Conservation (phyloP, 176 grass and related monocot species). For the Oryza glaberrima region DNA sequence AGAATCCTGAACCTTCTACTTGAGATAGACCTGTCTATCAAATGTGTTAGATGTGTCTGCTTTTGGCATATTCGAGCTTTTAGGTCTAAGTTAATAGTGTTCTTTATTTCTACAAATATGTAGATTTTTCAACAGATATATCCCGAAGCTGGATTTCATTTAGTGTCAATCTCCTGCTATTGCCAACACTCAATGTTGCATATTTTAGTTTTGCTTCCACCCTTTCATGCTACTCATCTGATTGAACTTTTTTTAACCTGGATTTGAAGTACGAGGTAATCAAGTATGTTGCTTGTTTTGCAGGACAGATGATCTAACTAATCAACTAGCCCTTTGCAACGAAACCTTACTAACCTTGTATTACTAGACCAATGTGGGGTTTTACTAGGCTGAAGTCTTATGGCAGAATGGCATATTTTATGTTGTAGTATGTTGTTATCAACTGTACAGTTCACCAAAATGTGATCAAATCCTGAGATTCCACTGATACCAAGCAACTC, state of each 20-base stretch:
- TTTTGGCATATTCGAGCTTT: neutral
- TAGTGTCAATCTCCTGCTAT: neutral
- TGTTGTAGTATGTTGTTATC: neutral
- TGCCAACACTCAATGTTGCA: neutral
- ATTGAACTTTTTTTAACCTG: neutral
- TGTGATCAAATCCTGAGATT: neutral
- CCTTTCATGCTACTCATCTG: neutral
- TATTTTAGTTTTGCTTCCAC: neutral
- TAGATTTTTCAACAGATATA: neutral
- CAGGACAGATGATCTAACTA: neutral
- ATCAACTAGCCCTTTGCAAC: neutral
- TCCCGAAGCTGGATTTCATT: neutral
- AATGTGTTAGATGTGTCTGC: slow-evolving; percentile 1
- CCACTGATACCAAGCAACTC: neutral
- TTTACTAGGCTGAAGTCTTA: neutral
- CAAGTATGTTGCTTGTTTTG: slow-evolving; percentile 10
- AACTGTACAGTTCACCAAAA: neutral
- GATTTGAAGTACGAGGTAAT: neutral
- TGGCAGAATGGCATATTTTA: neutral
- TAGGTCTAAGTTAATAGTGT: neutral
- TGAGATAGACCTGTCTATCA: neutral
- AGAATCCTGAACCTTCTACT: slow-evolving; percentile 11
- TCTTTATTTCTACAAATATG: neutral
- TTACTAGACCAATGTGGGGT: neutral
- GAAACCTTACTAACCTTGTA: neutral